These are phyloP conservation scores for Malassezia brasiliensis DNA, from an alignment of 1,284 basidiomycete species.

Conservation along the genomic window DNA sequence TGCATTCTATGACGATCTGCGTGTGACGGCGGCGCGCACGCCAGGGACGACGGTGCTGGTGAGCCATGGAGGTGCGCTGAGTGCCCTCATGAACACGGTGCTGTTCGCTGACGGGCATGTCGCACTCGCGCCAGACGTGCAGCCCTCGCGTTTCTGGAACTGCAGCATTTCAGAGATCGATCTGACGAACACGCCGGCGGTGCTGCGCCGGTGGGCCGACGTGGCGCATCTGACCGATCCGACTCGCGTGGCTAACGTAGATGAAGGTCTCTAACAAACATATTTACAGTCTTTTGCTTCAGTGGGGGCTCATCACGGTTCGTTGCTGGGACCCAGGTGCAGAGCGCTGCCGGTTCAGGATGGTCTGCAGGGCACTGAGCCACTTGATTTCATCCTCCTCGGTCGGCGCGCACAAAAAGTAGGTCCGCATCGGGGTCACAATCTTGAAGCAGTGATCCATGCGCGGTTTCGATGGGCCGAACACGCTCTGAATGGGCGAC, in stretches of 20 bases:
- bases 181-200: not conserved
- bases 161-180: slow-evolving; percentile 40
- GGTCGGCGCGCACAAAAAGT: slow-evolving; percentile 80
- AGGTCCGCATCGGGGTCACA: slow-evolving; percentile 81
- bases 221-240: slow-evolving; percentile 7
- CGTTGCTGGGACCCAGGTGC: not conserved
- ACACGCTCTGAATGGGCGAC: not conserved
- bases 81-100: slow-evolving; percentile 33
- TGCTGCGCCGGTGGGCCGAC: slow-evolving; percentile 15
- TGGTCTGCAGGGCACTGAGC: slow-evolving; percentile 82
- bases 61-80: slow-evolving; percentile 39
- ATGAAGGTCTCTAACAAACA: slow-evolving; percentile 3
- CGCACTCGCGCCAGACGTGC: slow-evolving; percentile 11
- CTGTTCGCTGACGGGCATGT: slow-evolving; percentile 25
- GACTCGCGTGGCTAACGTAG: slow-evolving; percentile 9
- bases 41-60: slow-evolving; percentile 29
- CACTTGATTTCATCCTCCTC: slow-evolving; percentile 99
- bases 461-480: not conserved
- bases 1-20: slow-evolving; percentile 32
- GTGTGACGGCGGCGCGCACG: not conserved
- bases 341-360: slow-evolving; percentile 55
- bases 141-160: slow-evolving; percentile 38
- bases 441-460: slow-evolving; percentile 25
- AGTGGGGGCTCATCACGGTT: not conserved
- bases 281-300: not conserved